Base-by-base conservation (phyloP, 169 alveolate genomes). In the Besnoitia besnoiti region DNA sequence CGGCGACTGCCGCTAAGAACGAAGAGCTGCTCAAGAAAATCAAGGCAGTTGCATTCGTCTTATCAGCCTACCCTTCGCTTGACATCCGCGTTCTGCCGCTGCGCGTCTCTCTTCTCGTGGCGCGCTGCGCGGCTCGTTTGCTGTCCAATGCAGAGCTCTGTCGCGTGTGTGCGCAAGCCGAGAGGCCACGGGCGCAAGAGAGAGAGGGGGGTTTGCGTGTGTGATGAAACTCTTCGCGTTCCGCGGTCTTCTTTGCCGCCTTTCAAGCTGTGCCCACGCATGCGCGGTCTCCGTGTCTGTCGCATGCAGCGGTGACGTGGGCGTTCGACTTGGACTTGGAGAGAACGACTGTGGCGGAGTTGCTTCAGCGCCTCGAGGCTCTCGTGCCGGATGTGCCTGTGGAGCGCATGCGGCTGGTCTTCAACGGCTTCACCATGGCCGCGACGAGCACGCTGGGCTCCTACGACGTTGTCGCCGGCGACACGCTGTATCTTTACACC, bases 381-480 rank as follows among this genome's bases (percentile, higher is more conserved):
- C 87, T 87, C 4, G 80, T 55, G 8, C 27, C 44, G 27, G 27
- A n/a, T 12, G 35, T 79, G 21, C 35, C 46, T 19, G 73, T 46
- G 4, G 94, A 85, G 30, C 62, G 62, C 44, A 92, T 92, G 93
- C 84, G 92, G 0, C 50, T 92, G 30, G 91, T 92, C 30, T 92
- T 92, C 50, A 92, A 92, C 75, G 94, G 92, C 35, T 85, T 92
- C 42, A 46, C 90, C 0, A 12, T 92, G 40, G 1, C 90, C 5
- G 49, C 91, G 10, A 85, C 94, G 30, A 92, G 85, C 49, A 1
- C 92, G 0, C 79, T 92, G 33, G 79, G 76, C 4, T 89, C 82
- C n/a, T 92, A 92, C 61, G 94, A 92, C 42, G 42, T 92, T 4
- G 37, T 30, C 55, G 90, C 55, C 10, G 92, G 94, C 33, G 94